These are phyloP conservation scores for Atalantia buxifolia DNA, from an alignment of 345 rosid species.

Conservation along the genomic window DNA sequence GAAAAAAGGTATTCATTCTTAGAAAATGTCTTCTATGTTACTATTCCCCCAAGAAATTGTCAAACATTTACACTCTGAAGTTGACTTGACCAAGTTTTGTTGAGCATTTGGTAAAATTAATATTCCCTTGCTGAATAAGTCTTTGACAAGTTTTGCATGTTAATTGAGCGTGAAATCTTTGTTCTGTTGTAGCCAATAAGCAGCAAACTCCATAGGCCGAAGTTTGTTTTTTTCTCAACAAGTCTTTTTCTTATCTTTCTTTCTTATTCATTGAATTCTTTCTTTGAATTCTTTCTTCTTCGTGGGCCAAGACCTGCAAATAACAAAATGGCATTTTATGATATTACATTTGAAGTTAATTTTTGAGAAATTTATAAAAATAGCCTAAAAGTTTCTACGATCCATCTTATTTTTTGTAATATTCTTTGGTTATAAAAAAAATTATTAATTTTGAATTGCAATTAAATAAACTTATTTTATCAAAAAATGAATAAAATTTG, in stretches of 20 bases:
- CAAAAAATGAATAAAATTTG: no score
- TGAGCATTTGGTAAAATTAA: not conserved
- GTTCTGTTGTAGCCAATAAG: not conserved
- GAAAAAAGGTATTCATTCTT: no score
- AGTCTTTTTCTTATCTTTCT: not conserved
- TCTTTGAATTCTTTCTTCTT: not conserved
- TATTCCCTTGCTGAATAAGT: not conserved
- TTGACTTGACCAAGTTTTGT: not conserved
- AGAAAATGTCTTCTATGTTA: not conserved
- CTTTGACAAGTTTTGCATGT: not conserved
- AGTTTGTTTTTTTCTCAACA: not conserved
- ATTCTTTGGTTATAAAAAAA: no score
- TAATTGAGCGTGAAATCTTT: not conserved
- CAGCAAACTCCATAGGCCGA: not conserved
- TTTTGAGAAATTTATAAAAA: no score
- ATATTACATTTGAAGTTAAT: no score
- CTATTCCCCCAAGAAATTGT: not conserved
- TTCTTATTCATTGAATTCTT: not conserved
- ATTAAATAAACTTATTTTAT: not conserved
- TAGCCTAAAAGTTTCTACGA: no score
- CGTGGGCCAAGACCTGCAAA: not conserved
- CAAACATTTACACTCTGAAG: not conserved
- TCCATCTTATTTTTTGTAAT: no score
- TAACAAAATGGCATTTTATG: not conserved
- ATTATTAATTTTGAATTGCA: not conserved